A percentile compares a stretch with the other conserved stretches of the same genome.
These are phyloP conservation scores for Metarhizium rileyi DNA, from an alignment of 2,329 filamentous ascomycete species.

Conservation along the genomic window DNA sequence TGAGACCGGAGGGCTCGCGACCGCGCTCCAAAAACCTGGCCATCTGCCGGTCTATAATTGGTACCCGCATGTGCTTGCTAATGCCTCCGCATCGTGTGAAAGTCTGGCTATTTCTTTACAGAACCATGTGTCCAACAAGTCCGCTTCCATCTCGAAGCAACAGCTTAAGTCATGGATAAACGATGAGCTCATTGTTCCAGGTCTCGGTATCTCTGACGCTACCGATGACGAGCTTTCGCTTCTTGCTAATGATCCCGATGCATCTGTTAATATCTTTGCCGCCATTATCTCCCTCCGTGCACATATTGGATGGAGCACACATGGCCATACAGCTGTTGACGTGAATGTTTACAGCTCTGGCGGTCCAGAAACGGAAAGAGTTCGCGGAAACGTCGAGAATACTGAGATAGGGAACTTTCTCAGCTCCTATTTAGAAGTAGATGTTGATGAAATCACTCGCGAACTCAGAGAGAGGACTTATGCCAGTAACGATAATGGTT, in stretches of 20 bases:
- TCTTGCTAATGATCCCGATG: slow-evolving; percentile 49
- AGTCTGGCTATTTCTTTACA: slow-evolving; percentile 55
- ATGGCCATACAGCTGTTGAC: slow-evolving; percentile 87
- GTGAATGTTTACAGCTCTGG: slow-evolving; percentile 90
- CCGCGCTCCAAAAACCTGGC: slow-evolving; percentile 56
- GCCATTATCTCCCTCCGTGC: slow-evolving; percentile 81
- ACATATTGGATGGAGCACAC: slow-evolving; percentile 87
- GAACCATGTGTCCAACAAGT: slow-evolving; percentile 40
- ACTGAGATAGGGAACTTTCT: slow-evolving; percentile 84
- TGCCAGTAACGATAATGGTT: slow-evolving; percentile 8
- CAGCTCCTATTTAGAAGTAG: slow-evolving; percentile 65
- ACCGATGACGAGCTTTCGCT: slow-evolving; percentile 58
- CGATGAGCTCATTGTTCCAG: slow-evolving; percentile 53
- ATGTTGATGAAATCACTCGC: slow-evolving; percentile 68
- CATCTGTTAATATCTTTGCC: slow-evolving; percentile 53
- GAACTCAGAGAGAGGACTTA: slow-evolving; percentile 53
- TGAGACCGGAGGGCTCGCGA: slow-evolving; percentile 83
- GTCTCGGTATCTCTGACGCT: slow-evolving; percentile 69
- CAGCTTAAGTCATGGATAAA: slow-evolving; percentile 56
- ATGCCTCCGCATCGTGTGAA: slow-evolving; percentile 68
- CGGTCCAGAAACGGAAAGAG: slow-evolving; percentile 50
- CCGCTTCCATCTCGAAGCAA: slow-evolving; percentile 21
- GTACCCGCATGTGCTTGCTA: slow-evolving; percentile 71
- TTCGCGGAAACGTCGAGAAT: slow-evolving; percentile 88
- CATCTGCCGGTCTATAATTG: slow-evolving; percentile 56